Evolutionary conservation across 1,139 yeast species (phyloP).

Genomic region (Saccharomyces hybrid): DNA sequence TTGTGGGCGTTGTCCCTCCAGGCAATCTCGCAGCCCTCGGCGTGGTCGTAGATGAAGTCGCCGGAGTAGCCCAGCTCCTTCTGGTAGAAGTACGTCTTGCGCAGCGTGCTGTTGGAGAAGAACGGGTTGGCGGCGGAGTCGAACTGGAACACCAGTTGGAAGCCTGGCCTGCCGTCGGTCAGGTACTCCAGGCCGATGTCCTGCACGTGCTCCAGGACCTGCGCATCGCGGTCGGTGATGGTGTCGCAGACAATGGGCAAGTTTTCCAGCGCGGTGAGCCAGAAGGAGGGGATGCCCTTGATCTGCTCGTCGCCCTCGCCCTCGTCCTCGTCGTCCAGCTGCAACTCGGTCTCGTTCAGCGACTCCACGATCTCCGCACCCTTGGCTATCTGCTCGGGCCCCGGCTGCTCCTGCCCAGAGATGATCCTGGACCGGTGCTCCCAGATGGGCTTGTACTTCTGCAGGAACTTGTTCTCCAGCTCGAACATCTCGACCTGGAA

Average conservation of each 20-base stretch:
- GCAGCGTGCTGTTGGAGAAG: constrained; percentile 62
- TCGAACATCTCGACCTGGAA: constrained; percentile 84
- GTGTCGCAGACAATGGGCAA: constrained; percentile 74
- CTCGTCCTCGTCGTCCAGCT: constrained; percentile 30
- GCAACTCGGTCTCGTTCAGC: constrained; percentile 36
- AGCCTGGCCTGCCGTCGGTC: constrained; percentile 68
- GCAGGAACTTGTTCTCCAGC: constrained; percentile 73
- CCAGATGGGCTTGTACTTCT: constrained; percentile 70
- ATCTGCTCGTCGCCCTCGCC: constrained; percentile 41
- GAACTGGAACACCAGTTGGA: constrained; percentile 77
- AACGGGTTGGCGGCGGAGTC: constrained; percentile 52
- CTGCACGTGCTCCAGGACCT: constrained; percentile 58
- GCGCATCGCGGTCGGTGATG: constrained; percentile 85
- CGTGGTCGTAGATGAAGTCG: constrained; percentile 93
- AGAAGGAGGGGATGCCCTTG: constrained; percentile 85
- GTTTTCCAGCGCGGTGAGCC: constrained; percentile 94
- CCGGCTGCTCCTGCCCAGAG: constrained; percentile 68
- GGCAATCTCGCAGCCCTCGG: constrained; percentile 79
- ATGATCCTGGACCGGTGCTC: constrained; percentile 66
- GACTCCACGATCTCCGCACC: constrained; percentile 59
- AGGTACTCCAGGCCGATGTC: constrained; percentile 79
- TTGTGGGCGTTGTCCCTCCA: constrained; percentile 80
- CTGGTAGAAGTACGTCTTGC: constrained; percentile 88
- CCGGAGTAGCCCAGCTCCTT: constrained; percentile 93
- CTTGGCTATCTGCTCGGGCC: constrained; percentile 62